Percentiles rank a stretch among this genome's conserved stretches.
Conservation (phyloP, 2,329 filamentous ascomycete genomes). For the Aspergillus nomiae region DNA sequence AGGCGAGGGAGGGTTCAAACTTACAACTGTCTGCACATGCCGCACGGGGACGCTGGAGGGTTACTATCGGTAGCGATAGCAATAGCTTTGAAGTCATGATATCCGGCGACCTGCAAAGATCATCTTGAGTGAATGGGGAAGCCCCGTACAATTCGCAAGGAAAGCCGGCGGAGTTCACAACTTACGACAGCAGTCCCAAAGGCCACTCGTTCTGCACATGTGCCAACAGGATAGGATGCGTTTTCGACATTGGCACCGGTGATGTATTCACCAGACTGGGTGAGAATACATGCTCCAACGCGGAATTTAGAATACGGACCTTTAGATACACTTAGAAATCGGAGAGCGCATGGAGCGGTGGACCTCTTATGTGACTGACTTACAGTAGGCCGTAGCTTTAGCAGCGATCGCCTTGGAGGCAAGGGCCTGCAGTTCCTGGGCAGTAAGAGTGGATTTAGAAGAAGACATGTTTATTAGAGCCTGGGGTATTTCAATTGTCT, state of each 20-base stretch:
- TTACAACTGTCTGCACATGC: constrained; percentile 93
- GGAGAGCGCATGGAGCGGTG: not conserved
- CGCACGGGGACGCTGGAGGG: constrained; percentile 73
- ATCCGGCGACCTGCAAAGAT: constrained; percentile 43
- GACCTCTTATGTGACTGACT: constrained; percentile 28
- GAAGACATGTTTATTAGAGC: constrained; percentile 22
- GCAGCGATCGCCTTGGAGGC: constrained; percentile 66
- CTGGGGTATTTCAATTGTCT: not conserved
- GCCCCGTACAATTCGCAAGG: not conserved
- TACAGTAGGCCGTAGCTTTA: constrained; percentile 80
- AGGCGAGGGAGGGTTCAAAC: constrained; percentile 15
- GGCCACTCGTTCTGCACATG: constrained; percentile 91
- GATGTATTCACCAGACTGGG: constrained; percentile 58
- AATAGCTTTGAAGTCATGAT: constrained; percentile 69
- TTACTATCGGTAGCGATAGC: constrained; percentile 81
- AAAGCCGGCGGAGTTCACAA: constrained; percentile 23
- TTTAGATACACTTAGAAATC: constrained; percentile 28
- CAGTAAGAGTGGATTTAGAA: constrained; percentile 50
- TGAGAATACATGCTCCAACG: constrained; percentile 80
- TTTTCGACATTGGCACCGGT: constrained; percentile 92
- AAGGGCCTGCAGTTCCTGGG: constrained; percentile 66
- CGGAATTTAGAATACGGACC: constrained; percentile 88
- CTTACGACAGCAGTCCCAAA: constrained; percentile 73
- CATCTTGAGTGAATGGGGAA: not conserved
- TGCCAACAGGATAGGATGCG: constrained; percentile 89